phyloP scores from a whole-genome alignment of 202 grass and related monocot species.

The Zizania palustris region DNA sequence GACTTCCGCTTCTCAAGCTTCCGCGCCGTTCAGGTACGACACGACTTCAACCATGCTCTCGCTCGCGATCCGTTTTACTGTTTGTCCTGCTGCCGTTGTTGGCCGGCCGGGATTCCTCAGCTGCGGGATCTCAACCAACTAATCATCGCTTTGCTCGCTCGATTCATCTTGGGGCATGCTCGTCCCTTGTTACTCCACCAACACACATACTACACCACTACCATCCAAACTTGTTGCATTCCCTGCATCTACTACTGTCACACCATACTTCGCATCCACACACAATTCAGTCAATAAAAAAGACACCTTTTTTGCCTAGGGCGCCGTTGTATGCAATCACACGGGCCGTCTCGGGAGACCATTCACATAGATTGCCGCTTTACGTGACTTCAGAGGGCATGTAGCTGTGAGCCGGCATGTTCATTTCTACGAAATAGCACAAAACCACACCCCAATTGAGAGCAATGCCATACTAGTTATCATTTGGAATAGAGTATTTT shows the following conservation, averaged over 20 bases:
- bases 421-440: neutral
- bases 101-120: neutral
- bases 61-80: neutral
- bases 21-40: conserved; percentile 70
- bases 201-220: neutral
- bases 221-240: neutral
- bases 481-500: too few relatives aligned
- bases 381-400: neutral
- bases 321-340: neutral
- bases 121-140: neutral
- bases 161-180: neutral
- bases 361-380: neutral
- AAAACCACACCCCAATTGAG: neutral
- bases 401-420: neutral
- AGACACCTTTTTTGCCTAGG: neutral
- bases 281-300: neutral
- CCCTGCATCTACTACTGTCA: neutral
- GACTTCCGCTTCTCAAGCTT: conserved; percentile 92
- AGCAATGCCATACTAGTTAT: neutral
- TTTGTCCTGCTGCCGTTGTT: neutral
- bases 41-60: neutral
- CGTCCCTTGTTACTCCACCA: too few relatives aligned
- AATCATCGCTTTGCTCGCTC: neutral
- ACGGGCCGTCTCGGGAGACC: neutral
- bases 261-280: neutral